Conservation (phyloP, 2,329 filamentous ascomycete species). For the Septoria linicola region DNA sequence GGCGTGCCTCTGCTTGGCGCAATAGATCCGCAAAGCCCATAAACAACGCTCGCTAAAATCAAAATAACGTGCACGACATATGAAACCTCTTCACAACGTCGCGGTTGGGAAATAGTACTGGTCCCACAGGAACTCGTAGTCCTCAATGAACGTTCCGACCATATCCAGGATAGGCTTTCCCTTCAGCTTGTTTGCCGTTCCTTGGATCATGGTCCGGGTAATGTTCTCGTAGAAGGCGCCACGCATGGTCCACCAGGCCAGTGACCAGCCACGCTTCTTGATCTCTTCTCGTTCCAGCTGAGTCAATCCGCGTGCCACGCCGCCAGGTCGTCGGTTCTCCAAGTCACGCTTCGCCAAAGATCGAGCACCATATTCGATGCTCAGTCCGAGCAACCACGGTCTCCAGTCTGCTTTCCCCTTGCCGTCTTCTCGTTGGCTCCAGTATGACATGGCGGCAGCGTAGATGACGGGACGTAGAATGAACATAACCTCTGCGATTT, state of each 20-base stretch:
- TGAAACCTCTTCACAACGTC: constrained; percentile 46
- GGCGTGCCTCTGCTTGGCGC: neutral
- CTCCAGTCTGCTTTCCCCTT: constrained; percentile 80
- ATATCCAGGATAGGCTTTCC: constrained; percentile 75
- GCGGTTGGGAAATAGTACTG: constrained; percentile 87
- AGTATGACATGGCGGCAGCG: constrained; percentile 75
- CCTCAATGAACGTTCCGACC: constrained; percentile 81
- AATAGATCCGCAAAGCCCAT: neutral
- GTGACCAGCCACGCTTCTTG: constrained; percentile 80
- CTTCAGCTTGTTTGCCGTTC: constrained; percentile 68
- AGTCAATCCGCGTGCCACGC: constrained; percentile 69
- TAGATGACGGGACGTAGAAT: constrained; percentile 87
- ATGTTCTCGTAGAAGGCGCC: constrained; percentile 96
- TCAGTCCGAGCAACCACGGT: constrained; percentile 84
- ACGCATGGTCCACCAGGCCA: constrained; percentile 95
- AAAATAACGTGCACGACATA: constrained; percentile 6
- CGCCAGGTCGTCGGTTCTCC: constrained; percentile 62
- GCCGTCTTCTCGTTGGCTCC: constrained; percentile 54
- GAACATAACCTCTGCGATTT: constrained; percentile 84
- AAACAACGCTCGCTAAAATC: constrained; percentile 17
- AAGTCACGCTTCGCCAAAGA: constrained; percentile 72
- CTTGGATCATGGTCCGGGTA: constrained; percentile 67
- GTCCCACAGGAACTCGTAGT: constrained; percentile 98
- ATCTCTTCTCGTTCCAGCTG: constrained; percentile 87
- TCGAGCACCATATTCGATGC: constrained; percentile 83